Evolutionary conservation across 495 filamentous ascomycete species (phyloP), one percentile per base, ranked within the genome.

Genomic region (Glonium stellatum): DNA sequence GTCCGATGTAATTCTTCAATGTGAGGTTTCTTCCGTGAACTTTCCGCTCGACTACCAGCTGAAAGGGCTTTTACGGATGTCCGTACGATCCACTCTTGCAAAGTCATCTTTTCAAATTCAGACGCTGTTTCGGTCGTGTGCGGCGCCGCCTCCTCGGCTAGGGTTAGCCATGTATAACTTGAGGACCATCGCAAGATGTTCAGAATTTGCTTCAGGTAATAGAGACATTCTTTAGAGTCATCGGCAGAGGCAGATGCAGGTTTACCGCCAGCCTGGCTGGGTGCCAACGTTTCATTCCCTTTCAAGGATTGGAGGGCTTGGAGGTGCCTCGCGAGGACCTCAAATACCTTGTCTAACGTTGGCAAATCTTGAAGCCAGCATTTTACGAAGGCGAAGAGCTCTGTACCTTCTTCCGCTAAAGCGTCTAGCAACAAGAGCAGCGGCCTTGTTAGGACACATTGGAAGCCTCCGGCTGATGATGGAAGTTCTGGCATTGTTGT

Each of bases 351-450:
- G 56, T 84, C 80, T 63, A 89, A 74, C n/a, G 78, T 82, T 48
- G 85, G 75, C 18, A 95, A 75, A 48, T 81, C 88, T 65, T 87
- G 85, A 8, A 98, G 75, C 93, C 93, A 98, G 42, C 80, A 83
- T 60, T 87, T 83, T 21, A 88, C 83, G 55, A 86, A 86, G 69
- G 88, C 83, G 37, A 84, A 90, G 34, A 87, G 69, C 66, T 92
- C 89, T 11, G 82, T 84, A 23, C 82, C 80, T 63, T 87, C 87
- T 54, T 92, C 87, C 21, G 78, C 71, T 0, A 96, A 76, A 11
- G 87, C 80, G 70, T 97, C 92, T 36, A 97, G 77, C 60, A 95
- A 79, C 34, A 95, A 74, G 57, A 96, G 86, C 35, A 96, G 70
- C 0, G 92, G 92, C 18, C 90, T 81, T 6, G 87, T 86, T 47